Conservation (phyloP, 768 basidiomycete genomes). For the Dictyophora rubrovolvata region DNA sequence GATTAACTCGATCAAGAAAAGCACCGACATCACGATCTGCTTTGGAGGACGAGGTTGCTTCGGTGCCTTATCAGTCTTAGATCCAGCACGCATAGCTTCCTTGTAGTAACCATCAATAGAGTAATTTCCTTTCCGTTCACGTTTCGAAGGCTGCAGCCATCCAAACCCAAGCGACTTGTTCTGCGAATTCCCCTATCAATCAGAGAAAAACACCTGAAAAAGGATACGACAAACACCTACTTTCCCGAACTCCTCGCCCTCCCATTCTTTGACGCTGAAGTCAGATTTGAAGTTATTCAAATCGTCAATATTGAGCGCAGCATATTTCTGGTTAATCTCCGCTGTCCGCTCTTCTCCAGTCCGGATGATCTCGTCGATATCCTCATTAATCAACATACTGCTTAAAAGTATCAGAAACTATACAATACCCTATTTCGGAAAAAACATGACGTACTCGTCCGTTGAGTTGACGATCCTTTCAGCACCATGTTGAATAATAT, state of each 20-base stretch:
- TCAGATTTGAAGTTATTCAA: constrained; percentile 96
- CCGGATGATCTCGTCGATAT: constrained; percentile 89
- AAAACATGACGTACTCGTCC: constrained; percentile 45
- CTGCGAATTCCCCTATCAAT: constrained; percentile 19
- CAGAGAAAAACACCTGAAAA: neutral
- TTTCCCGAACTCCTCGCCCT: constrained; percentile 86
- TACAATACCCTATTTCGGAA: constrained; percentile 2
- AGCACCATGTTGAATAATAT: constrained; percentile 97
- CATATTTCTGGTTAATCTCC: constrained; percentile 86
- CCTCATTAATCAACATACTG: constrained; percentile 71
- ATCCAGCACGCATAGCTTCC: constrained; percentile 70
- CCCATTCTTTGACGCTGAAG: constrained; percentile 86
- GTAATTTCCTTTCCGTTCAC: constrained; percentile 89
- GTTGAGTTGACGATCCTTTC: constrained; percentile 86
- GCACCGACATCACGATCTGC: constrained; percentile 67
- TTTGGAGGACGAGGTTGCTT: constrained; percentile 84
- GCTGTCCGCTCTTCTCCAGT: constrained; percentile 85
- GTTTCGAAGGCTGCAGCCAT: constrained; percentile 74
- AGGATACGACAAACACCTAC: constrained; percentile 27
- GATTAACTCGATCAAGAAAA: neutral
- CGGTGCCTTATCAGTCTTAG: constrained; percentile 54
- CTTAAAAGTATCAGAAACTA: neutral
- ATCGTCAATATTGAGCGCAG: constrained; percentile 86
- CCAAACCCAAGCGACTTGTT: constrained; percentile 66
- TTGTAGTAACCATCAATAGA: constrained; percentile 95